Evolutionary conservation across 2,329 filamentous ascomycete genomes (phyloP).

Genomic region (Bipolaris cookei): DNA sequence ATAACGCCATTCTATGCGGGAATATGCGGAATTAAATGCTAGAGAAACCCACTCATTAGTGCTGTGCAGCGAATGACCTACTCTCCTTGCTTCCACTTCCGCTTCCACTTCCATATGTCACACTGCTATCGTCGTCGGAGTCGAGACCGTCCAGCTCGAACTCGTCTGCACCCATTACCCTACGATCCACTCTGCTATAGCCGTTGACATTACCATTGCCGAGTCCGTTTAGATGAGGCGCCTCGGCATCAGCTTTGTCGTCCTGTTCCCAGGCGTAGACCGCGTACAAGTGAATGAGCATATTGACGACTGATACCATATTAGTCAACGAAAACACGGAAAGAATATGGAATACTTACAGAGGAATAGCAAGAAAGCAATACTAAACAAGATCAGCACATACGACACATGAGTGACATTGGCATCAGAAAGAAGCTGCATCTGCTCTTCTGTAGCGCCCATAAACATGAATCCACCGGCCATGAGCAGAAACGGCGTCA

Average conservation of each 20-base stretch:
- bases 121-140: slow-evolving; percentile 78
- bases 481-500: slow-evolving; percentile 78
- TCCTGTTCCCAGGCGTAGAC: slow-evolving; percentile 60
- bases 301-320: slow-evolving; percentile 68
- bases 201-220: slow-evolving; percentile 32
- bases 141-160: slow-evolving; percentile 92
- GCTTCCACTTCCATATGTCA: slow-evolving; percentile 6
- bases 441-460: slow-evolving; percentile 96
- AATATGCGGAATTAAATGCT: background rate
- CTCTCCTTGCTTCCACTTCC: slow-evolving; percentile 30
- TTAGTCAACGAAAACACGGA: slow-evolving; percentile 16
- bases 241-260: slow-evolving; percentile 46
- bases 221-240: slow-evolving; percentile 35
- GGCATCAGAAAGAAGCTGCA: slow-evolving; percentile 74
- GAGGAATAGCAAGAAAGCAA: slow-evolving; percentile 89
- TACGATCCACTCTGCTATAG: slow-evolving; percentile 60
- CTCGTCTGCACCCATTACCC: slow-evolving; percentile 81
- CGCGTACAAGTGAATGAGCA: slow-evolving; percentile 85
- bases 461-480: slow-evolving; percentile 96
- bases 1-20: background rate
- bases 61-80: slow-evolving; percentile 21
- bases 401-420: slow-evolving; percentile 90
- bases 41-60: slow-evolving; percentile 10
- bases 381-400: slow-evolving; percentile 86
- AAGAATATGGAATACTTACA: slow-evolving; percentile 57